Evolutionary conservation across 352 stramenopile species (phyloP).

Genomic region (Phytophthora quininea): DNA sequence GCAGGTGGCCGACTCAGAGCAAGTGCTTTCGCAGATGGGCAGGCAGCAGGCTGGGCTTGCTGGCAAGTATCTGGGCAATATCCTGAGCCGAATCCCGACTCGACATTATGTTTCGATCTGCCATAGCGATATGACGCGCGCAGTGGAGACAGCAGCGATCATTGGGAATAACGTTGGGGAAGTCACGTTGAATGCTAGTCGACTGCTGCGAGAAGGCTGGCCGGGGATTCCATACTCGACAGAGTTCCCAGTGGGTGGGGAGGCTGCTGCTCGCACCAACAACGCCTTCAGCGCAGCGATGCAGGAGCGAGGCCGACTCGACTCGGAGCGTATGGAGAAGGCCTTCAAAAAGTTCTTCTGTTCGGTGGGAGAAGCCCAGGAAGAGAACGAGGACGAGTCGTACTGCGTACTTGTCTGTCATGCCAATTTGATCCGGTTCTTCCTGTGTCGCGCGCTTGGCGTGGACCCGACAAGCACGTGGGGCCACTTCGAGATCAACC

Average conservation of each 20-base stretch:
- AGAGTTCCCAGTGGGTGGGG: constrained; percentile 22
- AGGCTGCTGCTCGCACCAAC: constrained; percentile 25
- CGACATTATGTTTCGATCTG: constrained; percentile 66
- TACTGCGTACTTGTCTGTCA: constrained; percentile 84
- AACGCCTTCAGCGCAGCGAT: constrained; percentile 11
- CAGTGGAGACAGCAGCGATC: constrained; percentile 72
- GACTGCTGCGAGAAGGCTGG: constrained; percentile 79
- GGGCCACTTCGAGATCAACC: constrained; percentile 88
- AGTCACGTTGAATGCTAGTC: constrained; percentile 44
- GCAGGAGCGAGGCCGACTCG: constrained; percentile 18
- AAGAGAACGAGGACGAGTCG: constrained; percentile 55
- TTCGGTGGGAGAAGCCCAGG: constrained; percentile 17
- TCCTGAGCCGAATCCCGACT: constrained; percentile 58
- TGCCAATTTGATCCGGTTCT: constrained; percentile 85
- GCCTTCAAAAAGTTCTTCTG: constrained; percentile 67
- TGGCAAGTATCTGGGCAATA: constrained; percentile 66
- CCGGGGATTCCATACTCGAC: constrained; percentile 67
- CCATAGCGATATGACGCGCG: constrained; percentile 79
- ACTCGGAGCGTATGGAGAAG: constrained; percentile 66
- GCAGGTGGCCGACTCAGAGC: constrained; percentile 58
- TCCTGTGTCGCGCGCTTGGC: constrained; percentile 76
- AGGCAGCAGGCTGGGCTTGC: constrained; percentile 73
- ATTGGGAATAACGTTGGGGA: constrained; percentile 60
- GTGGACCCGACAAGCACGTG: constrained; percentile 63
- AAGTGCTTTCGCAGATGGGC: constrained; percentile 85